A percentile compares a stretch with the other conserved stretches of the same genome.
Conservation (phyloP, 768 basidiomycete species). For the Boletus speciosus region DNA sequence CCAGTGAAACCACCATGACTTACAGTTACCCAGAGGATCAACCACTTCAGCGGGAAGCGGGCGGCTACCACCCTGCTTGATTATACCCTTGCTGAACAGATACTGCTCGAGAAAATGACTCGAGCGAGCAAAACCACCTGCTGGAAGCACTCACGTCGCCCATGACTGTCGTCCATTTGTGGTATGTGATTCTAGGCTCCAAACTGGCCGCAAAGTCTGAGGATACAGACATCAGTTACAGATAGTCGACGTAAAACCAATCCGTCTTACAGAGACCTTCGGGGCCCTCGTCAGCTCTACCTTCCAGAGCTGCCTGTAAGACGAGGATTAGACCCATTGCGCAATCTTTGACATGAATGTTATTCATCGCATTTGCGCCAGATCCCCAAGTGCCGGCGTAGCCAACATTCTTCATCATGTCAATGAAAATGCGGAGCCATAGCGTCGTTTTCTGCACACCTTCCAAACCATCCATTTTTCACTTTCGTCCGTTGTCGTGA, state of each 20-base stretch:
- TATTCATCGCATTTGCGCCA: slow-evolving; percentile 37
- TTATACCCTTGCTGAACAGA: slow-evolving; percentile 33
- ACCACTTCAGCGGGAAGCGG: slow-evolving; percentile 34
- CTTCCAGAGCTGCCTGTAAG: slow-evolving; percentile 39
- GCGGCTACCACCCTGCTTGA: slow-evolving; percentile 32
- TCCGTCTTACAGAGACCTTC: slow-evolving; percentile 39
- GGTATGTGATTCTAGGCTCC: slow-evolving; percentile 28
- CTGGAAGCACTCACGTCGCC: slow-evolving; percentile 33
- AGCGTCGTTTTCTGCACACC: slow-evolving; percentile 38
- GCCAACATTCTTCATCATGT: slow-evolving; percentile 31
- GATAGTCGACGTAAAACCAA: too few species aligned
- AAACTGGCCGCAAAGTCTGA: slow-evolving; percentile 36
- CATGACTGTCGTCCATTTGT: slow-evolving; percentile 33
- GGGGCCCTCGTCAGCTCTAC: slow-evolving; percentile 39
- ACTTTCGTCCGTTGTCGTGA: background rate
- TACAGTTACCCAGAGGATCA: slow-evolving; percentile 38
- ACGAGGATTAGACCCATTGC: slow-evolving; percentile 34
- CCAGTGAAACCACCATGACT: slow-evolving; percentile 10
- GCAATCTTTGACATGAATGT: slow-evolving; percentile 41
- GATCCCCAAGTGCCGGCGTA: slow-evolving; percentile 43
- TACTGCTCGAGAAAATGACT: slow-evolving; percentile 20
- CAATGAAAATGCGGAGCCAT: slow-evolving; percentile 37
- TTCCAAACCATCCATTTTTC: background rate
- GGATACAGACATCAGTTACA: background rate
- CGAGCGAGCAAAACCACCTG: background rate